phyloP scores from a whole-genome alignment of 2,329 filamentous ascomycete species.

The Microascus cirrosus region DNA sequence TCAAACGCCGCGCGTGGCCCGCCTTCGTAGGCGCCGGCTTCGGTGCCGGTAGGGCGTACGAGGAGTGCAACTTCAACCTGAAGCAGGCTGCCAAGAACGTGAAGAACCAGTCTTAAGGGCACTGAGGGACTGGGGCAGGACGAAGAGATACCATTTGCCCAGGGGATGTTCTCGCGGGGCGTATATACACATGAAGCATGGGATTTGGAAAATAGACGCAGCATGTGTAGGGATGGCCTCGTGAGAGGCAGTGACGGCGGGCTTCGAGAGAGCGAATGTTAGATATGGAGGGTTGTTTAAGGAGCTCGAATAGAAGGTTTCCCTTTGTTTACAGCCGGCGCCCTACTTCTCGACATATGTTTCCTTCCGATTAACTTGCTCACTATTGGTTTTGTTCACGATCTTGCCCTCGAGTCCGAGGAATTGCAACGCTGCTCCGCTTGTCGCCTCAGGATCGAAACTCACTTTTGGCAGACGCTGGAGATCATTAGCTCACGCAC shows the following conservation, averaged over 20 bases:
- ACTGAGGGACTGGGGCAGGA: background rate
- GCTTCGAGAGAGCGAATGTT: background rate
- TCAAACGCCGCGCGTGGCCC: conserved; percentile 96
- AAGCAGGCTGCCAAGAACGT: conserved; percentile 50
- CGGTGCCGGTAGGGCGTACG: conserved; percentile 90
- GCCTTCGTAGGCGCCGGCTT: conserved; percentile 93
- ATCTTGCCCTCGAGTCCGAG: background rate
- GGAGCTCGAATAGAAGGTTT: background rate
- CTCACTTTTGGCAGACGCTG: background rate
- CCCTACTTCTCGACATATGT: background rate
- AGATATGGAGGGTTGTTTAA: background rate
- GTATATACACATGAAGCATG: background rate
- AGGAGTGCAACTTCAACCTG: conserved; percentile 85
- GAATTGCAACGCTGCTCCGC: background rate
- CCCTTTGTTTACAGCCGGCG: background rate
- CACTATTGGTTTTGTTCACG: background rate
- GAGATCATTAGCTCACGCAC: too few relatives aligned
- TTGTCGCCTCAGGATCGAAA: background rate
- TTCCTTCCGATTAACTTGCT: background rate
- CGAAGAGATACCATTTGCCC: background rate
- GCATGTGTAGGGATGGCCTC: background rate
- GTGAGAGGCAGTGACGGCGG: background rate
- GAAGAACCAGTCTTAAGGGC: conserved; percentile 29
- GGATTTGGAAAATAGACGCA: background rate
- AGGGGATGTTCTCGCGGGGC: background rate